Percentiles rank a stretch among this genome's conserved stretches.
These are phyloP conservation scores for Arthrinium phaeospermum DNA, from an alignment of 2,329 filamentous ascomycete genomes.

Conservation along the genomic window DNA sequence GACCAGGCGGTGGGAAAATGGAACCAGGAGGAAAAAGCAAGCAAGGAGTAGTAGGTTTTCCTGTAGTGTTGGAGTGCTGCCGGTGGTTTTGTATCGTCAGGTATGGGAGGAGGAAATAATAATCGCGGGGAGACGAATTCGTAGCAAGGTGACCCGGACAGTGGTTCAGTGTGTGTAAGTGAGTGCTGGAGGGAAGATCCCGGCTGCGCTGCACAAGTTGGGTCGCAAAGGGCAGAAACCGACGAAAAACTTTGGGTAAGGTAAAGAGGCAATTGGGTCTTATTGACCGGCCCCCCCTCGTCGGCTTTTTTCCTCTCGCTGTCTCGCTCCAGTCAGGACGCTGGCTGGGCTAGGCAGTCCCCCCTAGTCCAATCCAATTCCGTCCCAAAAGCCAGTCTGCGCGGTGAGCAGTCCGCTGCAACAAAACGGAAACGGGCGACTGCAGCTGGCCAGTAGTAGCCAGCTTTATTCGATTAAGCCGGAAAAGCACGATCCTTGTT, in stretches of 20 bases:
- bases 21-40: slow-evolving; percentile 19
- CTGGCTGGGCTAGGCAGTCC: background rate
- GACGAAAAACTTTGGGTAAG: slow-evolving; percentile 13
- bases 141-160: slow-evolving; percentile 10
- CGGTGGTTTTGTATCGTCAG: slow-evolving; percentile 10
- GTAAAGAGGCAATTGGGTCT: slow-evolving; percentile 17
- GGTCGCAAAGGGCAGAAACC: slow-evolving; percentile 21
- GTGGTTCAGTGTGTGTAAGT: slow-evolving; percentile 13
- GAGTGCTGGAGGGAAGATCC: slow-evolving; percentile 24
- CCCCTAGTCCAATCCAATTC: slow-evolving; percentile 4
- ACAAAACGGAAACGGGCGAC: slow-evolving; percentile 5
- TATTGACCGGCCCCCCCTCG: slow-evolving; percentile 8
- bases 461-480: slow-evolving; percentile 18
- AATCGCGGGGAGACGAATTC: slow-evolving; percentile 13
- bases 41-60: background rate
- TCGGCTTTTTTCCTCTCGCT: background rate
- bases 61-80: background rate
- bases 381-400: slow-evolving; percentile 7
- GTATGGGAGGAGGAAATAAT: background rate
- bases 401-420: slow-evolving; percentile 9
- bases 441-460: background rate
- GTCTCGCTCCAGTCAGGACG: background rate
- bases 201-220: slow-evolving; percentile 23
- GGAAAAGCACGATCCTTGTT: background rate
- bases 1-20: slow-evolving; percentile 7